Base-by-base conservation (phyloP, 106 monocot genomes). In the Vanilla planifolia region DNA sequence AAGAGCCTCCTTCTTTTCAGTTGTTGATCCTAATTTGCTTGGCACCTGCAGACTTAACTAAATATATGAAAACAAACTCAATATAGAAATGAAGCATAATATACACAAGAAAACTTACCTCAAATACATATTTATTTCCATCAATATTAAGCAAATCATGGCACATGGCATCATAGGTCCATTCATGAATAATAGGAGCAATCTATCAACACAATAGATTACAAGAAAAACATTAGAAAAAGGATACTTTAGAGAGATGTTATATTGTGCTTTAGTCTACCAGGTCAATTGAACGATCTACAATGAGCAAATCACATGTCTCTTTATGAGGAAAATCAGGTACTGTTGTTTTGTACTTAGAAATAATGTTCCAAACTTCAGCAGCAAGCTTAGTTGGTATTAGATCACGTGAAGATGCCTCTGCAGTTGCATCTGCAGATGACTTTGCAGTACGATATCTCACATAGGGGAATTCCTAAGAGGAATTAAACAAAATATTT, bases 141-240 rank as follows among this genome's bases (percentile, higher is more conserved):
- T 84, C 89, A 80, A 89, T 51, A 40, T 78, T 61, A 8, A 89
- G 59, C 43, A 89, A 72, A 71, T 89, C 89, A 70, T 84, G 84
- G 67, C 80, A 80, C 77, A 89, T 88, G 48, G 83, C 83, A 80
- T 88, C 88, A 59, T 88, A 88, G 15, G 88, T 83, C 88, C 88
- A 88, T 69, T 88, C 88, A 74, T 88, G 88, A 36, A 88, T 88
- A 36, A 84, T 40, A 47, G 88, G 88, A 60, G 88, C 88, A 65
- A 88, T 80, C 83, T 85, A 57, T 48, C 57, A 67, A 50, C 15
- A 67, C 6, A 33, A 46, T 14, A 34, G 55, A 21, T 43, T 11
- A 61, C 6, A 43, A 52, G 55, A 51, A 72, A 55, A 5, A 24
- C 43, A 45, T 24, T 13, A 48, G 21, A 60, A 55, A 35, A 42